phyloP scores from a whole-genome alignment of 129 eudicot genomes.

The Tagetes erecta region DNA sequence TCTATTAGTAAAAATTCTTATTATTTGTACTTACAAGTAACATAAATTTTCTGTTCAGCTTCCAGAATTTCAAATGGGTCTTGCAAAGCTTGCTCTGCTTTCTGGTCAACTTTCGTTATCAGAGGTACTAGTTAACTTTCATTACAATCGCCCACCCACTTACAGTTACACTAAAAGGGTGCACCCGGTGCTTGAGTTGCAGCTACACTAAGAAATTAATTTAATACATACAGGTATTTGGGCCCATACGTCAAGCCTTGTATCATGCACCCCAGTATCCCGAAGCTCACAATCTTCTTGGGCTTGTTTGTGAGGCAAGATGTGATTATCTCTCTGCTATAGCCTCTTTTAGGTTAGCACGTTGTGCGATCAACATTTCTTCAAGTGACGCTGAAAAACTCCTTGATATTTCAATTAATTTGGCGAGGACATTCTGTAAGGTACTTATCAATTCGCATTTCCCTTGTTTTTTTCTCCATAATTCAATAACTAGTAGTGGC shows the following conservation, averaged over 20 bases:
- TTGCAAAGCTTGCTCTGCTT: conserved; percentile 78
- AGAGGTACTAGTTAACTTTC: conserved; percentile 51
- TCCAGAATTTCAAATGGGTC: conserved; percentile 94
- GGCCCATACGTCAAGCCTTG: conserved; percentile 87
- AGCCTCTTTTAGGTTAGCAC: conserved; percentile 72
- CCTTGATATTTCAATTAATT: conserved; percentile 68
- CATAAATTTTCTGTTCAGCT: conserved; percentile 48
- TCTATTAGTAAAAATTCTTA: background rate
- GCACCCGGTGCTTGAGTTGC: background rate
- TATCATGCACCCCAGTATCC: conserved; percentile 90
- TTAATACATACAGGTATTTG: conserved; percentile 57
- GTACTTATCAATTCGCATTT: conserved; percentile 40
- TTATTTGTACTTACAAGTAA: conserved; percentile 22
- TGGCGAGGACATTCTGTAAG: conserved; percentile 87
- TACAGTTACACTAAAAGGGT: background rate
- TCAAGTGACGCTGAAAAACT: conserved; percentile 43
- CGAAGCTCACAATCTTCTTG: conserved; percentile 85
- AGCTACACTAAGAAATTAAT: background rate
- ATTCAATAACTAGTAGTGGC: background rate
- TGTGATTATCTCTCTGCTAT: conserved; percentile 67
- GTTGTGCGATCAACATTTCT: conserved; percentile 52
- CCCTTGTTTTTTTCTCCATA: conserved; percentile 14
- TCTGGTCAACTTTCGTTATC: conserved; percentile 77
- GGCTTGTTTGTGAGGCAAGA: conserved; percentile 81
- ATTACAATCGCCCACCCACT: background rate